A percentile compares a stretch with the other conserved stretches of the same genome.
These are phyloP conservation scores for Oryza glumipatula DNA, from an alignment of 176 grass and related monocot genomes.

Conservation along the genomic window DNA sequence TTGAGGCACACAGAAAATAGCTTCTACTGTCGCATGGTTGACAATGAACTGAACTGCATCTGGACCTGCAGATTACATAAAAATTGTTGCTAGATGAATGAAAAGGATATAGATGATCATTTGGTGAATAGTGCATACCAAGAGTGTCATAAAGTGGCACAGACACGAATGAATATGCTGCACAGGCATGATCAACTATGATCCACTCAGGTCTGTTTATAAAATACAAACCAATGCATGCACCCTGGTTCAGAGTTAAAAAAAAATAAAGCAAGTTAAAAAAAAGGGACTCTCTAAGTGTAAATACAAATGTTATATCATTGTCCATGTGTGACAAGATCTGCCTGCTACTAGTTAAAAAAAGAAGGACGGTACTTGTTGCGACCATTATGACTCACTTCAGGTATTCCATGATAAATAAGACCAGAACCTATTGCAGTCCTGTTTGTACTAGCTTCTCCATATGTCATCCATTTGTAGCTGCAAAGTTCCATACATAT, in stretches of 20 bases:
- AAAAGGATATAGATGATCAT: conserved; percentile 14
- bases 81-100: conserved; percentile 19
- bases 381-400: conserved; percentile 59
- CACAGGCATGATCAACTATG: conserved; percentile 91
- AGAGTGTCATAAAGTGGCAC: conserved; percentile 94
- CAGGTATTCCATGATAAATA: conserved; percentile 70
- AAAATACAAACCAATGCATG: conserved; percentile 89
- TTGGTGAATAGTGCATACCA: conserved; percentile 50
- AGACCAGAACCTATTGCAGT: conserved; percentile 89
- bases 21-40: conserved; percentile 84
- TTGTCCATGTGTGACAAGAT: conserved; percentile 24
- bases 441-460: conserved; percentile 74
- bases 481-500: conserved; percentile 35
- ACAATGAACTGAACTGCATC: conserved; percentile 96
- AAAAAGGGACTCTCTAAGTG: background rate
- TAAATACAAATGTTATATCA: conserved; percentile 3
- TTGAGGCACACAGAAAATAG: conserved; percentile 94
- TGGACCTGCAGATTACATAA: conserved; percentile 62
- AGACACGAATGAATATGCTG: conserved; percentile 88
- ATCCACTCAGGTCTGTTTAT: conserved; percentile 96
- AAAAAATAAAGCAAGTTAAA: background rate
- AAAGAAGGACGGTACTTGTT: conserved; percentile 14
- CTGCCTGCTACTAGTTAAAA: conserved; percentile 21
- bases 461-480: conserved; percentile 98
- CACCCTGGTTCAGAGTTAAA: conserved; percentile 59